A percentile compares a stretch with the other conserved stretches of the same genome.
Conservation (phyloP, 2,329 filamentous ascomycete species). For the Penicillium sp. region DNA sequence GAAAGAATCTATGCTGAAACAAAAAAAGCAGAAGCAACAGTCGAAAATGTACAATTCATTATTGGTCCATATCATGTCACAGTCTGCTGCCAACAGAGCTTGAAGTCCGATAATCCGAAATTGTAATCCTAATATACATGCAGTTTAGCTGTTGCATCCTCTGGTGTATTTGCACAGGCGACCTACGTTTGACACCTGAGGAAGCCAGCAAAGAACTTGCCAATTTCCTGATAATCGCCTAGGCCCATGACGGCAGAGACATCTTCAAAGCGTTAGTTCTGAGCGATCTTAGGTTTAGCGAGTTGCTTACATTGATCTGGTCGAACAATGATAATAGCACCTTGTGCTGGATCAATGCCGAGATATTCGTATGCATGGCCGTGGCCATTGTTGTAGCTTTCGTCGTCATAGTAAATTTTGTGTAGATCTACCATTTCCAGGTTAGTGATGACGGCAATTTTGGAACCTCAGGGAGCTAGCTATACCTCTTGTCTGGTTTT, state of each 20-base stretch:
- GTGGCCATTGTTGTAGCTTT: slow-evolving; percentile 56
- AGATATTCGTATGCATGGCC: slow-evolving; percentile 59
- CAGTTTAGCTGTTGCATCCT: background rate
- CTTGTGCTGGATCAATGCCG: slow-evolving; percentile 49
- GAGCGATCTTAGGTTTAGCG: background rate
- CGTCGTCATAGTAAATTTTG: slow-evolving; percentile 59
- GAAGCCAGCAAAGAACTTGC: slow-evolving; percentile 39
- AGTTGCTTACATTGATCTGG: slow-evolving; percentile 59
- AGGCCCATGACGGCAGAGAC: slow-evolving; percentile 41
- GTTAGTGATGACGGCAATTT: background rate
- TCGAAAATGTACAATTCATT: too few species aligned
- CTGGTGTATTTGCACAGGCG: background rate
- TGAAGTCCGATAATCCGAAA: background rate
- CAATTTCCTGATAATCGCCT: slow-evolving; percentile 34
- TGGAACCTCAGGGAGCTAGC: slow-evolving; percentile 10
- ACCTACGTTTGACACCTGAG: slow-evolving; percentile 24
- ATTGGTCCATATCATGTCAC: background rate
- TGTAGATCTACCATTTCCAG: slow-evolving; percentile 50
- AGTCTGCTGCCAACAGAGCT: background rate
- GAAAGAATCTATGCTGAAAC: too few species aligned
- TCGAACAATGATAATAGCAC: slow-evolving; percentile 55
- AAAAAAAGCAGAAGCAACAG: background rate
- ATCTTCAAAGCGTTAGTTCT: slow-evolving; percentile 26
- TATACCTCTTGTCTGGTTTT: slow-evolving; percentile 55
- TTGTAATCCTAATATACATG: background rate